phyloP scores from a whole-genome alignment of 495 filamentous ascomycete genomes.

The Clohesyomyces aquaticus region DNA sequence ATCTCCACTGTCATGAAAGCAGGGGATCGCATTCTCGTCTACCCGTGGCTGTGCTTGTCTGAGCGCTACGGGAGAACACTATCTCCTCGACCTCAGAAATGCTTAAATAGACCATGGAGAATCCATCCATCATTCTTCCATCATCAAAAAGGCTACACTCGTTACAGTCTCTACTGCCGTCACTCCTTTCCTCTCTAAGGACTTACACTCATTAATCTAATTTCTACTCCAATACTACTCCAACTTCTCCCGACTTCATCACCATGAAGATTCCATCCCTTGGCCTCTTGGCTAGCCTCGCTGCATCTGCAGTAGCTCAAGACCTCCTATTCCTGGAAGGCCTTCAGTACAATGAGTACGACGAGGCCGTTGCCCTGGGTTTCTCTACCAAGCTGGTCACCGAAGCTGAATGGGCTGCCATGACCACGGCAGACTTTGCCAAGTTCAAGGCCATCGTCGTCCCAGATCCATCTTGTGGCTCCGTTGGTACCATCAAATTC shows the following conservation, averaged over 20 bases:
- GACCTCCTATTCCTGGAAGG: constrained; percentile 48
- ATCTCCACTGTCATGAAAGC: constrained; percentile 31
- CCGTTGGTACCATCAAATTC: constrained; percentile 30
- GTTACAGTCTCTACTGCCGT: constrained; percentile 6
- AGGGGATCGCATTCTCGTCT: background rate
- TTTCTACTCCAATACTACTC: background rate
- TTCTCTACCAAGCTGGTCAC: constrained; percentile 45
- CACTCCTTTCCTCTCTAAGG: constrained; percentile 13
- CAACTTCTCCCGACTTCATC: no score
- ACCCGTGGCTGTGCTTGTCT: constrained; percentile 15
- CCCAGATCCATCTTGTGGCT: constrained; percentile 40
- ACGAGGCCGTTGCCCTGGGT: constrained; percentile 43
- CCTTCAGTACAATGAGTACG: constrained; percentile 40
- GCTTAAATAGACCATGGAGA: background rate
- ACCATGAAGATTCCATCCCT: constrained; percentile 35
- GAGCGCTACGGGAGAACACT: background rate
- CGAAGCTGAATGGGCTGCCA: constrained; percentile 43
- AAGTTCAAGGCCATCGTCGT: constrained; percentile 50
- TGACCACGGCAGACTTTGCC: constrained; percentile 49
- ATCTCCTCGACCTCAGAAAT: background rate
- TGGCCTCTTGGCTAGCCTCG: constrained; percentile 25
- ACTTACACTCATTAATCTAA: constrained; percentile 17
- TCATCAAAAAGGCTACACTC: constrained; percentile 18
- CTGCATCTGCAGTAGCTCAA: constrained; percentile 32
- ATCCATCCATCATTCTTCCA: constrained; percentile 2